phyloP scores from a whole-genome alignment of 352 stramenopile genomes.

The Pythium phragmitis region DNA sequence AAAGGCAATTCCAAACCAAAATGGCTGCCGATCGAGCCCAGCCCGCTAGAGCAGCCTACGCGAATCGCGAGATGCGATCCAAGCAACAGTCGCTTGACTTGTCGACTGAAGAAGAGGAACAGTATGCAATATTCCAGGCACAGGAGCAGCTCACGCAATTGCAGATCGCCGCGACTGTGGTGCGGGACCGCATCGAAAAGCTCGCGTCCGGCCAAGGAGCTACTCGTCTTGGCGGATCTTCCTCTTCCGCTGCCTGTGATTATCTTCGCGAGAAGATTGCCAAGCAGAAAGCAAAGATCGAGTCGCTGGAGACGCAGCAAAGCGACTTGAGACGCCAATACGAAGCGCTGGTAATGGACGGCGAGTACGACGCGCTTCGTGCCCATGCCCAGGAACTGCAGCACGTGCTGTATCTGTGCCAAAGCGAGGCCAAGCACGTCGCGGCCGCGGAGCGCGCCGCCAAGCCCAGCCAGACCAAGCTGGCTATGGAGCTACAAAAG shows the following conservation, averaged over 20 bases:
- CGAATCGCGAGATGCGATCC: constrained; percentile 39
- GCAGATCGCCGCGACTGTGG: constrained; percentile 49
- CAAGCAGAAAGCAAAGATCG: constrained; percentile 41
- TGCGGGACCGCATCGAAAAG: constrained; percentile 28
- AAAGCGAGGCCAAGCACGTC: constrained; percentile 49
- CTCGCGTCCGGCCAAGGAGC: not conserved
- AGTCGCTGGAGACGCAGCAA: constrained; percentile 36
- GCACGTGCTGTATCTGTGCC: constrained; percentile 64
- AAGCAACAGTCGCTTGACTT: constrained; percentile 43
- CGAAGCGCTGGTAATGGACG: constrained; percentile 37
- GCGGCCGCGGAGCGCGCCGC: constrained; percentile 39
- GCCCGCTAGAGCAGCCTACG: constrained; percentile 3
- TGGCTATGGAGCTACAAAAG: constrained; percentile 36
- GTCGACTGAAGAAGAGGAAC: constrained; percentile 53
- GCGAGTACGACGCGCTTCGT: constrained; percentile 49
- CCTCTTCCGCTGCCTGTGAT: constrained; percentile 34
- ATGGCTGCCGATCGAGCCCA: constrained; percentile 30
- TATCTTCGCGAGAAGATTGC: constrained; percentile 54
- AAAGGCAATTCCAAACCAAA: constrained; percentile 47
- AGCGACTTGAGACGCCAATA: constrained; percentile 34
- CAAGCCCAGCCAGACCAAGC: constrained; percentile 31
- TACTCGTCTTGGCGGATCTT: not conserved
- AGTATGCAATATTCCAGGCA: constrained; percentile 48
- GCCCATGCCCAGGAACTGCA: constrained; percentile 65
- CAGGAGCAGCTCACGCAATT: constrained; percentile 61